These are phyloP conservation scores for Protomyces pachydermus DNA, from an alignment of 1,139 yeast species.

Conservation along the genomic window DNA sequence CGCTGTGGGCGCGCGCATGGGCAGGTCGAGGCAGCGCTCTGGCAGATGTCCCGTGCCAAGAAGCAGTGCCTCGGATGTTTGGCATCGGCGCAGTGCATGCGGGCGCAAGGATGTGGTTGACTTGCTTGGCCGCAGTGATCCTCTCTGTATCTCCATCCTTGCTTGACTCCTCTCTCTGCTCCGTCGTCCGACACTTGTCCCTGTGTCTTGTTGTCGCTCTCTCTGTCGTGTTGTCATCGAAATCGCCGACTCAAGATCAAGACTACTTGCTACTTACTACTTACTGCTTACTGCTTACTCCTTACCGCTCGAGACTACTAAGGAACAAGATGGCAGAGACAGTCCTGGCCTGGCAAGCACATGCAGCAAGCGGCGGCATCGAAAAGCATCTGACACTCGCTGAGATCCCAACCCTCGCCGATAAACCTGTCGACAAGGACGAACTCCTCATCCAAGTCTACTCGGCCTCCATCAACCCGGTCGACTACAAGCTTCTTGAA, in stretches of 20 bases:
- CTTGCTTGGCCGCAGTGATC: not conserved
- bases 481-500: constrained; percentile 27
- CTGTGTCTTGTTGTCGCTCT: no score
- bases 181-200: no score
- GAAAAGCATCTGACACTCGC: constrained; percentile 7
- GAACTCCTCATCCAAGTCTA: constrained; percentile 24
- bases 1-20: no score
- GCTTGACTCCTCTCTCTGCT: no score
- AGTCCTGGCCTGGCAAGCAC: constrained; percentile 18
- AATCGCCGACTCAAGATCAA: not conserved
- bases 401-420: constrained; percentile 2
- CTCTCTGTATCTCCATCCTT: no score
- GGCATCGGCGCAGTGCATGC: not conserved
- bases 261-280: not conserved
- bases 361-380: not conserved
- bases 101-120: not conserved
- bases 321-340: not conserved
- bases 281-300: no score
- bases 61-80: not conserved
- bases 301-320: no score
- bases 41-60: not conserved
- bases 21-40: no score
- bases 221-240: no score
- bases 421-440: constrained; percentile 7
- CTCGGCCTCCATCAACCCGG: constrained; percentile 20